Conservation (phyloP, 192 early-diverging fungal genomes). For the Pilobolus umbonatus region DNA sequence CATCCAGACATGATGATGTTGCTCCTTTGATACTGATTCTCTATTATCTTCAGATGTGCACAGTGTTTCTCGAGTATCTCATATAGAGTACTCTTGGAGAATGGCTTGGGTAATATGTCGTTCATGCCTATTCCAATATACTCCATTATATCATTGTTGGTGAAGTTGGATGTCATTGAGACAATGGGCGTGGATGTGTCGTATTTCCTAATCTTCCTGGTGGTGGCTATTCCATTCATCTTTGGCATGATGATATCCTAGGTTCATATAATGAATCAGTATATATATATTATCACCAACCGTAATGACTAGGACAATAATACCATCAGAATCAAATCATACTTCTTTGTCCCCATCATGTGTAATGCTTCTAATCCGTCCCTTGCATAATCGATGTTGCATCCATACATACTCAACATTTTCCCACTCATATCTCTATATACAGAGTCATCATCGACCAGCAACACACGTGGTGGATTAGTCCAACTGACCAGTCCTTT, state of each 20-base stretch:
- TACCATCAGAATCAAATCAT: constrained; percentile 75
- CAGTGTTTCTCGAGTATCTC: constrained; percentile 56
- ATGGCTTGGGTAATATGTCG: constrained; percentile 70
- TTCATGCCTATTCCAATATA: constrained; percentile 73
- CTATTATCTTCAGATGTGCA: constrained; percentile 43
- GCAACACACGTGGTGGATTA: constrained; percentile 43
- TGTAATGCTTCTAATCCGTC: constrained; percentile 66
- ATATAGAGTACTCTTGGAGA: constrained; percentile 47
- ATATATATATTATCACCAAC: neutral
- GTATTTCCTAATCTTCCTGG: constrained; percentile 62
- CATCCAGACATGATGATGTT: neutral
- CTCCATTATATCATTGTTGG: constrained; percentile 57
- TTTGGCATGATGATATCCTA: constrained; percentile 72
- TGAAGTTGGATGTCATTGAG: constrained; percentile 70
- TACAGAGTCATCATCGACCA: constrained; percentile 68
- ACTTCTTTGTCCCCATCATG: constrained; percentile 57
- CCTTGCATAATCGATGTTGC: constrained; percentile 59
- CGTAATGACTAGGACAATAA: neutral
- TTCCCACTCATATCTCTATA: constrained; percentile 49
- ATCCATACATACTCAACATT: constrained; percentile 62
- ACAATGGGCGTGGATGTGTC: constrained; percentile 68
- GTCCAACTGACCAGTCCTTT: constrained; percentile 19
- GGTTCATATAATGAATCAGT: neutral
- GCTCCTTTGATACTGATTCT: constrained; percentile 12
- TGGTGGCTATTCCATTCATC: constrained; percentile 64